These are phyloP conservation scores for Penicillium atrosanguineum DNA, from an alignment of 495 filamentous ascomycete genomes.

Conservation along the genomic window DNA sequence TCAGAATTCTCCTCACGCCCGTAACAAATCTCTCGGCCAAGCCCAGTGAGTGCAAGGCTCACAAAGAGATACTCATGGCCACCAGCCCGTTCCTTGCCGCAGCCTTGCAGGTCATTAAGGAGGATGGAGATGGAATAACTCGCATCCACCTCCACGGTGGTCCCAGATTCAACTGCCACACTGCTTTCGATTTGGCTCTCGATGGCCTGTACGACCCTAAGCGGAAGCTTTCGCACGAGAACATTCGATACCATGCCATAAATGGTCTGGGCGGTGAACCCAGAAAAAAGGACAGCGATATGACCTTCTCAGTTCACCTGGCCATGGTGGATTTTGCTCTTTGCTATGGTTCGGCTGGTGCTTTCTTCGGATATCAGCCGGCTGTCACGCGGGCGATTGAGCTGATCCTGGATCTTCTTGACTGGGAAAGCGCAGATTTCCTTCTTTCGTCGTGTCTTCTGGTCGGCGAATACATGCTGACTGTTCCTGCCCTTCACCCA, in stretches of 20 bases:
- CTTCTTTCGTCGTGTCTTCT: constrained; percentile 23
- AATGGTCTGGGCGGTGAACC: neutral
- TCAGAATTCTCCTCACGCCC: neutral
- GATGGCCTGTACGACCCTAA: constrained; percentile 24
- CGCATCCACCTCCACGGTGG: constrained; percentile 17
- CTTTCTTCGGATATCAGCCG: constrained; percentile 22
- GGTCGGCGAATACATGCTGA: constrained; percentile 18
- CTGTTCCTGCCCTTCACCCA: constrained; percentile 2
- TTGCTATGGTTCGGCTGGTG: constrained; percentile 31
- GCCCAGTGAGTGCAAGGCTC: neutral
- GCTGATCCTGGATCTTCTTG: constrained; percentile 20
- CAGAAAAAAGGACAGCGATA: neutral
- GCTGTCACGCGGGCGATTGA: constrained; percentile 28
- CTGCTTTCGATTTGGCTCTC: constrained; percentile 27
- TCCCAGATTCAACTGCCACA: constrained; percentile 15
- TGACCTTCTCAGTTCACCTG: constrained; percentile 12
- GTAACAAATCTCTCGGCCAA: neutral
- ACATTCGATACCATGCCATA: neutral
- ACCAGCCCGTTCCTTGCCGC: constrained; percentile 11
- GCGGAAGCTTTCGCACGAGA: neutral
- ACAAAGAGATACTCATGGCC: neutral
- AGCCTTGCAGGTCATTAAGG: neutral
- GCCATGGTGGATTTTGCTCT: constrained; percentile 29
- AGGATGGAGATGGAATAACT: neutral
- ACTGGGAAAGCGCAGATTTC: constrained; percentile 30